Conservation (phyloP, 257 asterid genomes). For the Rubia yunnanensis region DNA sequence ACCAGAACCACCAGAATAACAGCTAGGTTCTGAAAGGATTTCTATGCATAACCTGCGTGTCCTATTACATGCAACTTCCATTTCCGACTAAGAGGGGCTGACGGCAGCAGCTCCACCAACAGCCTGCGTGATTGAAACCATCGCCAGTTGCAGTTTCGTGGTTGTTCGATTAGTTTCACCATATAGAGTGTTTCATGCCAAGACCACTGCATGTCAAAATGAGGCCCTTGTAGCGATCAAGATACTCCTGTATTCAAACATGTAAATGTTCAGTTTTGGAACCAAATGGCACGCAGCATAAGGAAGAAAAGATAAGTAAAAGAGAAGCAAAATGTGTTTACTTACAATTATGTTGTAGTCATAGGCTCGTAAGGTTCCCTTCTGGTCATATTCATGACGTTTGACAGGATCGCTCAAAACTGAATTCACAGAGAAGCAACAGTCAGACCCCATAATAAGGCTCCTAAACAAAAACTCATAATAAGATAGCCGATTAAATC, state of each 20-base stretch:
- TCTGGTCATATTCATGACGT: constrained; percentile 77
- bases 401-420: constrained; percentile 84
- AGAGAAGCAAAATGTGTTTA: neutral
- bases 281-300: neutral
- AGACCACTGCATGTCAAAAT: constrained; percentile 89
- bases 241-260: constrained; percentile 62
- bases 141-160: constrained; percentile 12
- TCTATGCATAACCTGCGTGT: neutral
- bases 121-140: constrained; percentile 20
- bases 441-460: neutral
- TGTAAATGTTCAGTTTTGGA: neutral
- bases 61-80: constrained; percentile 11
- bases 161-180: constrained; percentile 30
- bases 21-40: constrained; percentile 9
- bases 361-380: constrained; percentile 52
- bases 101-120: constrained; percentile 15
- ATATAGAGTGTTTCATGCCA: constrained; percentile 76
- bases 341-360: constrained; percentile 63
- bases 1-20: constrained; percentile 6
- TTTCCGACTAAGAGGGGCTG: constrained; percentile 15
- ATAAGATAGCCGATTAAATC: neutral
- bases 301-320: neutral
- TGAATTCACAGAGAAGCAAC: constrained; percentile 26
- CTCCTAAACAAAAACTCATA: too few relatives aligned
- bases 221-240: constrained; percentile 84